phyloP scores from a whole-genome alignment of 2,329 filamentous ascomycete species.

The Fusarium torreyae region DNA sequence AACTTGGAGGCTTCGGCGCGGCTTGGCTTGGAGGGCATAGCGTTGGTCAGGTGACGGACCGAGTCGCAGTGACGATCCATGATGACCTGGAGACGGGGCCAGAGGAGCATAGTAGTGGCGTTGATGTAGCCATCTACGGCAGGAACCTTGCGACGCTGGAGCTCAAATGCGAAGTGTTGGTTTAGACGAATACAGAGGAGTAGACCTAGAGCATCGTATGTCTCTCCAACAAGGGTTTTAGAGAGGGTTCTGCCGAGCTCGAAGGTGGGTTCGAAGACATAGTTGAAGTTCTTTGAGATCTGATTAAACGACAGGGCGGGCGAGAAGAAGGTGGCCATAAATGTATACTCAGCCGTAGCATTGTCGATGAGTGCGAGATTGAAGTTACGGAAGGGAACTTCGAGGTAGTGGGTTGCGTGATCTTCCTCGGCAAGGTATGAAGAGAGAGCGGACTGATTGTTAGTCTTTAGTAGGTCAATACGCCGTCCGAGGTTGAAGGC shows the following conservation, averaged over 20 bases:
- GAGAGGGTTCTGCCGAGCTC: conserved; percentile 84
- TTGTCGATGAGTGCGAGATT: conserved; percentile 96
- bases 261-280: conserved; percentile 93
- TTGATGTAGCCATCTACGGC: conserved; percentile 94
- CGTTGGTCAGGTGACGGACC: conserved; percentile 74
- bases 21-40: conserved; percentile 63
- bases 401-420: conserved; percentile 86
- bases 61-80: conserved; percentile 96
- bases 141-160: conserved; percentile 92
- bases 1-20: conserved; percentile 70
- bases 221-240: conserved; percentile 81
- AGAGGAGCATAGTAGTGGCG: conserved; percentile 93
- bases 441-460: conserved; percentile 82
- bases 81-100: conserved; percentile 94
- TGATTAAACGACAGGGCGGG: conserved; percentile 81
- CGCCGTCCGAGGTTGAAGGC: conserved; percentile 91
- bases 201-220: conserved; percentile 87
- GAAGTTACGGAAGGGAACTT: conserved; percentile 93
- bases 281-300: conserved; percentile 86
- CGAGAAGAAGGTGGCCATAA: conserved; percentile 90
- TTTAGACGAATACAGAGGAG: conserved; percentile 94
- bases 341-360: conserved; percentile 93
- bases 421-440: conserved; percentile 95
- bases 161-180: conserved; percentile 93
- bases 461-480: conserved; percentile 83